Percentiles rank a stretch among this genome's conserved stretches.
Conservation (phyloP, 192 early-diverging fungal species). For the Lunasporangiospora selenospora region DNA sequence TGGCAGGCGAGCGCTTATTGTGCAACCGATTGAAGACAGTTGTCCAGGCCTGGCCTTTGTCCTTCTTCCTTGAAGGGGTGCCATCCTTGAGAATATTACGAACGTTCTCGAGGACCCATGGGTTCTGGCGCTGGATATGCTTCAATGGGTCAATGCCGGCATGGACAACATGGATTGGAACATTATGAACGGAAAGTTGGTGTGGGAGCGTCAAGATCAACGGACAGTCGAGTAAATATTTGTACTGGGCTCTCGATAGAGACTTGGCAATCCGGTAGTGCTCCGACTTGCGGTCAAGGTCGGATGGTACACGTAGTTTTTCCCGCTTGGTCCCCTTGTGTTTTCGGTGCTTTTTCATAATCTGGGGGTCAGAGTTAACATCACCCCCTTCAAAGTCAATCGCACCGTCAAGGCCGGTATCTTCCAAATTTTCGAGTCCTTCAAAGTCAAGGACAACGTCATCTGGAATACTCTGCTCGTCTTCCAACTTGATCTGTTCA, state of each 20-base stretch:
- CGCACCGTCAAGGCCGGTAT: constrained; percentile 1
- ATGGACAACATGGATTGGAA: constrained; percentile 68
- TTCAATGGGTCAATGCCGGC: constrained; percentile 65
- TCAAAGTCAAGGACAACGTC: too few relatives aligned
- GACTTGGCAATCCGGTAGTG: constrained; percentile 26
- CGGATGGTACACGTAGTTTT: constrained; percentile 31
- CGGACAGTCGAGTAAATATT: constrained; percentile 62
- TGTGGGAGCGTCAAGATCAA: constrained; percentile 53
- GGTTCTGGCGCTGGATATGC: constrained; percentile 56
- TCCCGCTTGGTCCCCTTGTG: constrained; percentile 12
- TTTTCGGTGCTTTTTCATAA: constrained; percentile 16
- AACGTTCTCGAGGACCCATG: constrained; percentile 67
- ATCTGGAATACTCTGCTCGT: too few relatives aligned
- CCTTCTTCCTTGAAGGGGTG: constrained; percentile 39
- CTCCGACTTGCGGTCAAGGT: constrained; percentile 50
- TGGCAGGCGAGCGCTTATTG: constrained; percentile 13
- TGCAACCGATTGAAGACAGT: constrained; percentile 47
- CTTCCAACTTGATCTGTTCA: too few relatives aligned
- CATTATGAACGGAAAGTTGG: constrained; percentile 20
- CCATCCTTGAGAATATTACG: constrained; percentile 57
- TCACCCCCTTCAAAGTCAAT: not conserved
- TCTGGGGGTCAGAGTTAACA: not conserved
- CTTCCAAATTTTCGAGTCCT: constrained; percentile 8
- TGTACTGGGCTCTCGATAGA: constrained; percentile 50
- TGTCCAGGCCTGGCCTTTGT: constrained; percentile 50